Base-by-base conservation (phyloP, 1,284 basidiomycete species). In the Leccinum pachyderme region DNA sequence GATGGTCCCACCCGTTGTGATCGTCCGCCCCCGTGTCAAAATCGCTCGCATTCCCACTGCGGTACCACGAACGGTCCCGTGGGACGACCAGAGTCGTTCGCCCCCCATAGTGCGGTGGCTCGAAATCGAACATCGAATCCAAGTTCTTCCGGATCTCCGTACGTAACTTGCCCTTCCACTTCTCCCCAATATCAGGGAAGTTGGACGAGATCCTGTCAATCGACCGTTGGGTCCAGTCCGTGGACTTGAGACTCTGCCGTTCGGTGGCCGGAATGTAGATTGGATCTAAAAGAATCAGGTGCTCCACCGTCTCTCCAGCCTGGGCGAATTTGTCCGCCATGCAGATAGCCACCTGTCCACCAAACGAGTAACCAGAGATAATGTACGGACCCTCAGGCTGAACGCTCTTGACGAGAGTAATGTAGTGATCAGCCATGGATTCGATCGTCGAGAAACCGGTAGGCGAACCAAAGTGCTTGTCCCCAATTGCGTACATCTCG, bases 401-500 rank as follows among this genome's bases (percentile, higher is more conserved):
- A 18, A 60, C 57, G n/a, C 6, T 41, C 47, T 61, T 64, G 47
- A 68, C 52, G 29, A 68, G 68, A 37, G 66, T 53, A 47, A 68
- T 70, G 47, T 68, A 68, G 50, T 68, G 68, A 41, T 68, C 64
- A 1, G 61, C 68, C 66, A 68, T 70, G 0, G 66, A 57, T 45
- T 70, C 66, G 15, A 68, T 57, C n/a, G 64, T 53, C 22, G 60
- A 56, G 57, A 68, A 70, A 32, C 66, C 66, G 0, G 58, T 65
- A n/a, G 63, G 39, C 5, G 62, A 70, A 24, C 66, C 66, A 35
- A 68, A 70, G 48, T 68, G 59, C 28, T 59, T 66, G 56, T 68
- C 66, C 25, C 68, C 68, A 18, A 68, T 68, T 6, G 66, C 66
- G 32, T 69, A 68, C 64, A 70, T 68, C 61, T 70, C 68, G 46